Evolutionary conservation across 2,329 filamentous ascomycete genomes (phyloP), one percentile per base, ranked within the genome.

Genomic region (Penicillium sp.): DNA sequence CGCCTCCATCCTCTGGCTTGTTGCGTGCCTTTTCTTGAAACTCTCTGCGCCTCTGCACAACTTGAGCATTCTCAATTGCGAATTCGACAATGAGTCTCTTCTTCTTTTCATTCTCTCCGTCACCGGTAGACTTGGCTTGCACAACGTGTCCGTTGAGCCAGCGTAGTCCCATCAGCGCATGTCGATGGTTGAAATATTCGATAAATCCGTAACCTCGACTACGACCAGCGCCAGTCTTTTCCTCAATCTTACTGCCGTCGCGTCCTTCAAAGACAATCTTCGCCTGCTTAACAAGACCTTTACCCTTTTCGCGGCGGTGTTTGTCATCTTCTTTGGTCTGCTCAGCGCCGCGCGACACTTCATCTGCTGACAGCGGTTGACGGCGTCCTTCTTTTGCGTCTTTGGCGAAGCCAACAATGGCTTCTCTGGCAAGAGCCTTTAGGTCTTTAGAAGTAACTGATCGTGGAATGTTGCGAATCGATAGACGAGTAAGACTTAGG

Each of bases 191-290:
- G 62, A 86, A 89, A 74, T 97, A 99, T 76, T 99, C 94, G 63
- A 99, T 89, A 77, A 99, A 99, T 12, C 95, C 94, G 71, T 99
- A 99, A 5, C 94, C 94, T 70, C 93, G 84, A 70, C 89, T 94
- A 69, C 89, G 84, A 47, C 92, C 92, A 6, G 86, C 91, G 7
- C 89, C 91, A 51, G 80, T 85, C 45, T 83, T 81, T 74, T 96
- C 91, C 8, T 81, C 75, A 14, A 96, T 85, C 77, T 97, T 97
- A 66, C 85, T 85, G 47, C 94, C 94, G 64, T 94, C 86, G 35
- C 83, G 83, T 56, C 88, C 89, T 77, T 99, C 94, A 67, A 94
- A 97, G 38, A 97, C 89, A 55, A 99, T 84, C 79, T 97, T 99
- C 56, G 93, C 89, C 75, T 99, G 94, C 65, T 85, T 88, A 45